Evolutionary conservation across 1,284 basidiomycete species (phyloP).

Genomic region (Ganoderma multipileum): DNA sequence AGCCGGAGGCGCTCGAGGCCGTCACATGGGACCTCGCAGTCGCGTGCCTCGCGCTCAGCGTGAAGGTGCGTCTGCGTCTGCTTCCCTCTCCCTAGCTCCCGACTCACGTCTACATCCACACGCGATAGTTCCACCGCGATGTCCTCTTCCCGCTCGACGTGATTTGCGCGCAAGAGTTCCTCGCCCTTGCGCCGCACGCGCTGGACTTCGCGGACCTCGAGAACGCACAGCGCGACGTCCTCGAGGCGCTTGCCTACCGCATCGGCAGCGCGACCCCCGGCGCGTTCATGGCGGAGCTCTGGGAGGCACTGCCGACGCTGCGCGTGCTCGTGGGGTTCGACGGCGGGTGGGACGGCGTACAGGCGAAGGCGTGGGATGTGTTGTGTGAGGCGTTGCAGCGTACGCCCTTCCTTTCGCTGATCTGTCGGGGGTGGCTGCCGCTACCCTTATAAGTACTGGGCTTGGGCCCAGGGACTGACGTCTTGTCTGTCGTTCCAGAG

Average conservation of each 20-base stretch:
- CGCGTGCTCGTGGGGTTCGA: conserved; percentile 46
- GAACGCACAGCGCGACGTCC: conserved; percentile 63
- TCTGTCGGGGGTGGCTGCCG: neutral
- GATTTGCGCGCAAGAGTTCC: conserved; percentile 56
- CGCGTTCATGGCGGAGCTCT: conserved; percentile 62
- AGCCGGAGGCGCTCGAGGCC: conserved; percentile 43
- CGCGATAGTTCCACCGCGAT: conserved; percentile 67
- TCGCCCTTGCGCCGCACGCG: conserved; percentile 52
- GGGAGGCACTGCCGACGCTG: conserved; percentile 58
- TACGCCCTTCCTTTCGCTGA: conserved; percentile 33
- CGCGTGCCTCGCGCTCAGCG: conserved; percentile 60
- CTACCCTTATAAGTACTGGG: neutral
- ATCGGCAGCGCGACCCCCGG: conserved; percentile 63
- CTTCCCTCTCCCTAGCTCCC: neutral
- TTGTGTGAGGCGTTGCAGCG: conserved; percentile 55
- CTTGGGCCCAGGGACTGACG: neutral
- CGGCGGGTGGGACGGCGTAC: conserved; percentile 52
- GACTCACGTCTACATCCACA: too few species aligned
- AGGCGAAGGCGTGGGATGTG: conserved; percentile 54
- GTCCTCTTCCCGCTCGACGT: conserved; percentile 60
- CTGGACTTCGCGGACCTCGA: conserved; percentile 57
- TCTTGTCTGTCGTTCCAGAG: conserved; percentile 42
- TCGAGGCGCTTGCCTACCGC: conserved; percentile 54
- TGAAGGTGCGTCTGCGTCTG: conserved; percentile 51
- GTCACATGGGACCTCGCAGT: conserved; percentile 61